These are phyloP conservation scores for Umbellularia californica DNA, from an alignment of 164 flowering plant genomes.

Conservation along the genomic window DNA sequence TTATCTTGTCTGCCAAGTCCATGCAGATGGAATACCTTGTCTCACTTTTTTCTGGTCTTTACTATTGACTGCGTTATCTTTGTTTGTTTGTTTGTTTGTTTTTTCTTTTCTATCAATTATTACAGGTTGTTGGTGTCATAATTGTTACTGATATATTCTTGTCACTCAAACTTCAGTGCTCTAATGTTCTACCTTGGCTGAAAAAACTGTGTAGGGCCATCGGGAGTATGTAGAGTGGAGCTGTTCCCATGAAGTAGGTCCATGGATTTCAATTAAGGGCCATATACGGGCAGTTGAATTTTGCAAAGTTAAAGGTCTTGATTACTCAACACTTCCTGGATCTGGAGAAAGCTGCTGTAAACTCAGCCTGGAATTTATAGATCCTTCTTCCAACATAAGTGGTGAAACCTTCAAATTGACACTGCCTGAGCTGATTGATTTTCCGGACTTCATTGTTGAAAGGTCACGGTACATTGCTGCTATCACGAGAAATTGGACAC, in stretches of 20 bases:
- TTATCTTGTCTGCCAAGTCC: background rate
- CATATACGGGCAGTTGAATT: slow-evolving; percentile 65
- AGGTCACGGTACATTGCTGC: slow-evolving; percentile 76
- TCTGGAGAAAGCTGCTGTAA: slow-evolving; percentile 98
- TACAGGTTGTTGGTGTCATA: background rate
- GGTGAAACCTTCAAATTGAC: slow-evolving; percentile 61
- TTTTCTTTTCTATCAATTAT: too few species aligned
- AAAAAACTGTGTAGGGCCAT: slow-evolving; percentile 64
- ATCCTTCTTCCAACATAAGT: slow-evolving; percentile 49
- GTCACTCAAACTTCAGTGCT: background rate
- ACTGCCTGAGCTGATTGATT: slow-evolving; percentile 63
- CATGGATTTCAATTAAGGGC: slow-evolving; percentile 60
- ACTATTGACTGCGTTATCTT: too few species aligned
- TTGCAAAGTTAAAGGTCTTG: slow-evolving; percentile 62
- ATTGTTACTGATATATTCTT: background rate
- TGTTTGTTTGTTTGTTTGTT: too few species aligned
- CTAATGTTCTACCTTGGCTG: background rate
- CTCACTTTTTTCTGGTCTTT: too few species aligned
- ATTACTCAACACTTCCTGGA: slow-evolving; percentile 65
- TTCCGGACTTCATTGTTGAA: slow-evolving; percentile 90
- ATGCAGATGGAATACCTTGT: too few species aligned
- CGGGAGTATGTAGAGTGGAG: slow-evolving; percentile 45
- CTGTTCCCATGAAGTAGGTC: slow-evolving; percentile 35
- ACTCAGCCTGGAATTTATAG: slow-evolving; percentile 65
- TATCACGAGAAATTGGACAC: slow-evolving; percentile 69